Evolutionary conservation across 1,139 yeast genomes (phyloP).

Genomic region (Pichia sp.): DNA sequence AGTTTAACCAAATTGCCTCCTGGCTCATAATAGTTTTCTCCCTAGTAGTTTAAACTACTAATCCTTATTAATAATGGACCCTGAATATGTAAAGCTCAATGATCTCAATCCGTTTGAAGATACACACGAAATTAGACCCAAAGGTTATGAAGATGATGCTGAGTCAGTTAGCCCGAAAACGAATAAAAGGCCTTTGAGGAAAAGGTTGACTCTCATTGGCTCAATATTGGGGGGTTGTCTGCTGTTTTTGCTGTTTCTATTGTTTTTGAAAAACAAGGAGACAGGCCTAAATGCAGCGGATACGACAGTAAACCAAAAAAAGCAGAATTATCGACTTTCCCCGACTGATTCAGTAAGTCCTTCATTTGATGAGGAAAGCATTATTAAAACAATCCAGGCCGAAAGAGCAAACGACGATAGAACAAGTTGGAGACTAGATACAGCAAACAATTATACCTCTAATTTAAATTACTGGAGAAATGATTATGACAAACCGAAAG

Average conservation of each 20-base stretch:
- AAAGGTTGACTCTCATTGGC: not conserved
- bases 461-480: conserved; percentile 15
- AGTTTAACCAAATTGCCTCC: too few relatives aligned
- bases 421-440: conserved; percentile 16
- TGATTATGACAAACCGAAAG: conserved; percentile 11
- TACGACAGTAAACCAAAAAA: not conserved
- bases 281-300: too few relatives aligned
- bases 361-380: too few relatives aligned
- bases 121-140: not conserved
- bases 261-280: not conserved
- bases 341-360: not conserved
- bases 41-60: too few relatives aligned
- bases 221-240: not conserved
- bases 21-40: too few relatives aligned
- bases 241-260: not conserved
- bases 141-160: not conserved
- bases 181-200: not conserved
- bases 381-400: not conserved
- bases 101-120: not conserved
- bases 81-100: not conserved
- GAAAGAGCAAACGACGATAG: not conserved
- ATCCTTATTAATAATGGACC: not conserved
- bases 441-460: conserved; percentile 17
- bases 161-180: not conserved
- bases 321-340: not conserved